Conservation (phyloP, 2,329 filamentous ascomycete species). For the Lachnellula occidentalis region DNA sequence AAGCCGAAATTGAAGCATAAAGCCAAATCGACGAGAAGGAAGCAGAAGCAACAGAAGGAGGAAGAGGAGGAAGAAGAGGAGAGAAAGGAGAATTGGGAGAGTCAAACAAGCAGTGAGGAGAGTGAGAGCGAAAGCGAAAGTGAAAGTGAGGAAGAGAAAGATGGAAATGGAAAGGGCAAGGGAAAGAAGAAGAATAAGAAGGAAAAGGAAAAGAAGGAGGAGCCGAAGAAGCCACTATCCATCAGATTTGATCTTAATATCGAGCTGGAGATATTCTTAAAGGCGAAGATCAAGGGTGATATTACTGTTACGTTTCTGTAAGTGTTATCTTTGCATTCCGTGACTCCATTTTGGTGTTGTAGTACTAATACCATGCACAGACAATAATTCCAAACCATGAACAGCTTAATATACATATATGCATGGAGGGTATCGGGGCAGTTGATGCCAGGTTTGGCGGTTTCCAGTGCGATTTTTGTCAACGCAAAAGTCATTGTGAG, state of each 20-base stretch:
- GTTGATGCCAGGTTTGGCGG: too few species aligned
- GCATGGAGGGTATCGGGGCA: too few species aligned
- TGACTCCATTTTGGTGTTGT: too few species aligned
- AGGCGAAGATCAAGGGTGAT: conserved; percentile 76
- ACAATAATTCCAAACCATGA: too few species aligned
- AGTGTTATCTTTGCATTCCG: not conserved
- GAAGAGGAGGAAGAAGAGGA: conserved; percentile 9
- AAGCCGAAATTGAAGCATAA: conserved; percentile 15
- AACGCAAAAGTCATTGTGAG: too few species aligned
- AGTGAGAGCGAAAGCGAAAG: conserved; percentile 10
- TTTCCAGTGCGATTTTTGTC: too few species aligned
- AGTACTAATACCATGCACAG: too few species aligned
- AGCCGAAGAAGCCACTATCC: conserved; percentile 57
- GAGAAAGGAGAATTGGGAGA: conserved; percentile 9
- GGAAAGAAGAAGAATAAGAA: conserved; percentile 29
- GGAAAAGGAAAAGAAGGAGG: conserved; percentile 39
- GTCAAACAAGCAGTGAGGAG: conserved; percentile 9
- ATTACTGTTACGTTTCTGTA: conserved; percentile 51
- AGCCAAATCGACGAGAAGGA: conserved; percentile 13
- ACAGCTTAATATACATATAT: too few species aligned
- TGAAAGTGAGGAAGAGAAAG: conserved; percentile 20
- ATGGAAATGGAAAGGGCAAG: conserved; percentile 18
- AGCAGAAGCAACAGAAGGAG: conserved; percentile 3
- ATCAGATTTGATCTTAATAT: conserved; percentile 68
- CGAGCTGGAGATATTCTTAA: conserved; percentile 73